Evolutionary conservation across 164 flowering plant species (phyloP).

Genomic region (Aristolochia fimbriata): DNA sequence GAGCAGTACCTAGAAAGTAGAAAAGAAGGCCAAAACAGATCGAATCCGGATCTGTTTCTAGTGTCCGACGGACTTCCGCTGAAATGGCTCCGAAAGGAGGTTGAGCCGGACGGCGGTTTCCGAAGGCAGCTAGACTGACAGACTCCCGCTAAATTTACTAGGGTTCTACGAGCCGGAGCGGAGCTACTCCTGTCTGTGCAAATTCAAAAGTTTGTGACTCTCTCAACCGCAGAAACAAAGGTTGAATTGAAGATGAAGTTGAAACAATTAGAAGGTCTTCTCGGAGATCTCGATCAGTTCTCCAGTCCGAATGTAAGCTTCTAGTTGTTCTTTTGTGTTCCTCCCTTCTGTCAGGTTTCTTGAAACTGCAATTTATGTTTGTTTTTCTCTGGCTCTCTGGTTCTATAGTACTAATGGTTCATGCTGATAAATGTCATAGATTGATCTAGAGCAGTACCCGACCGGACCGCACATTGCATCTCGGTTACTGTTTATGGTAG

Average conservation of each 20-base stretch:
- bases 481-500: slow-evolving; percentile 51
- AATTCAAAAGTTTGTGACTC: background rate
- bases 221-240: too few relatives aligned
- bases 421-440: slow-evolving; percentile 20
- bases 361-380: background rate
- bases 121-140: too few relatives aligned
- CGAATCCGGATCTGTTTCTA: too few relatives aligned
- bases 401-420: too few relatives aligned
- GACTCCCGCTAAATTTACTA: too few relatives aligned
- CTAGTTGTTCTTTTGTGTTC: background rate
- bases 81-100: too few relatives aligned
- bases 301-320: slow-evolving; percentile 55
- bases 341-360: background rate
- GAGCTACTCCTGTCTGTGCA: too few relatives aligned
- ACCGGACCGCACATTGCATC: slow-evolving; percentile 95
- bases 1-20: too few relatives aligned
- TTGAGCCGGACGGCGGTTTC: too few relatives aligned
- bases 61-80: too few relatives aligned
- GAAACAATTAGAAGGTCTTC: slow-evolving; percentile 71
- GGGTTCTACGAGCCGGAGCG: too few relatives aligned
- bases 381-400: background rate
- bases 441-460: slow-evolving; percentile 91
- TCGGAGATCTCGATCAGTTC: slow-evolving; percentile 81
- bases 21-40: too few relatives aligned
- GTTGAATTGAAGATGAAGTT: slow-evolving; percentile 54